Evolutionary conservation across 768 basidiomycete species (phyloP), one percentile per base, ranked within the genome.

Genomic region (Termitomyces sp.): DNA sequence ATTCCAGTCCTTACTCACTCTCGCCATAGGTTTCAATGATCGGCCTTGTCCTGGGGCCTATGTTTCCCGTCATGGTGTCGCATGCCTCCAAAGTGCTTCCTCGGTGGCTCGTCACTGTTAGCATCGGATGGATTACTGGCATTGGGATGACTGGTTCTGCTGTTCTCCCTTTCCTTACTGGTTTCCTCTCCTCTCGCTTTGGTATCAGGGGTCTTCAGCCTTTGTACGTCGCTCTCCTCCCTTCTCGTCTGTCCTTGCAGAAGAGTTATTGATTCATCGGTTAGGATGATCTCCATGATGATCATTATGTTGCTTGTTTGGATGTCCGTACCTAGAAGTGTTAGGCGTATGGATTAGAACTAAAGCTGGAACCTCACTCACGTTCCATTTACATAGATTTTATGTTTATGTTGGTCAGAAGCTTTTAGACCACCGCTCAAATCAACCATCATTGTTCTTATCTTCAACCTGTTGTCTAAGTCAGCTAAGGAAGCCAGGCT

Each of bases 21-120:
- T 31, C 29, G 3, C 12, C 21, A 40, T 43, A 70, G 65, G 74
- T 80, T 49, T 71, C 79, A 4, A 62, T 82, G 53, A 70, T 82
- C 27, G 84, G 82, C 21, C 35, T 84, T 10, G 62, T 82, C 40
- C 65, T 85, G 34, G 83, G 82, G 5, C 83, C 82, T 17, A 77
- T 84, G 71, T 83, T 79, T 61, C 81, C 80, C 12, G 73, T 82
- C 25, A 57, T 72, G 16, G 66, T 73, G 52, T 69, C 68, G 19
- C 71, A 77, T 41, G 66, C 73, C 2, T 65, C 62, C 12, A 73
- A 68, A 27, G 59, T 74, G 32, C 65, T 76, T 17, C 73, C 74
- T 45, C 66, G 59, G 17, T 66, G 68, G 66, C 66, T 77, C 35
- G 58, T 55, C 23, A 50, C 61, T 76, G 41, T 81, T 77, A 14